A percentile compares a stretch with the other conserved stretches of the same genome.
phyloP scores from a whole-genome alignment of 2,329 filamentous ascomycete genomes.

The Monosporascus cannonballus region DNA sequence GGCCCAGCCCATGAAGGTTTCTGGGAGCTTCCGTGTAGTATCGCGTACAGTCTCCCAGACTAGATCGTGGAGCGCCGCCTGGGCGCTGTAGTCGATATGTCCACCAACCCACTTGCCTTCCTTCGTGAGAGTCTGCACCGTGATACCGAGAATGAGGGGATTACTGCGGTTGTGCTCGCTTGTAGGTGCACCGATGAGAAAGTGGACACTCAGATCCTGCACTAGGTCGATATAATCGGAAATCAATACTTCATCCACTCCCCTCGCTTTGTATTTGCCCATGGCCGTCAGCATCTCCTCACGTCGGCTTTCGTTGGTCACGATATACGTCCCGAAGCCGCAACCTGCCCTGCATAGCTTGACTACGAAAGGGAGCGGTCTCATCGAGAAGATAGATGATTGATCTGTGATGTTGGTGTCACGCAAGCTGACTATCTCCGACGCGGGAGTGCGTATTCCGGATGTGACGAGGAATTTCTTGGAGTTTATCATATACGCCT shows the following conservation, averaged over 20 bases:
- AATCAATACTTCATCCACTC: conserved; percentile 13
- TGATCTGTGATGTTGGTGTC: conserved; percentile 1
- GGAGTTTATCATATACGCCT: conserved; percentile 17
- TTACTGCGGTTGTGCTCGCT: conserved; percentile 9
- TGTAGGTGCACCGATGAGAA: conserved; percentile 13
- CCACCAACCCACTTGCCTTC: conserved; percentile 16
- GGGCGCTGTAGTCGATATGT: conserved; percentile 16
- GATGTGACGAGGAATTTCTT: conserved; percentile 15
- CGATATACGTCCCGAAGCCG: conserved; percentile 17
- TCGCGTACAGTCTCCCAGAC: conserved; percentile 14
- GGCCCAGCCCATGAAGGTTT: conserved; percentile 16
- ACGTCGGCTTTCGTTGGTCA: conserved; percentile 9
- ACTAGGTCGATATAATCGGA: conserved; percentile 15
- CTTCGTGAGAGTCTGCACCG: conserved; percentile 14
- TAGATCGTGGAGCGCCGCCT: conserved; percentile 6
- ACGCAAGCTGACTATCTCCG: conserved; percentile 6
- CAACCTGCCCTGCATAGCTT: conserved; percentile 18
- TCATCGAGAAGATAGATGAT: conserved; percentile 3
- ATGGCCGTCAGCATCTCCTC: conserved; percentile 5
- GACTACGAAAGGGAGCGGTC: conserved; percentile 15
- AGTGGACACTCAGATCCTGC: conserved; percentile 16
- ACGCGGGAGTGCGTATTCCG: conserved; percentile 13
- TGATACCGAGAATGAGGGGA: conserved; percentile 15
- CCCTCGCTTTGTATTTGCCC: conserved; percentile 8
- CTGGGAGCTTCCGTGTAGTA: conserved; percentile 11